Evolutionary conservation across 83 land plant species (phyloP).

Genomic region (Larix sibirica): DNA sequence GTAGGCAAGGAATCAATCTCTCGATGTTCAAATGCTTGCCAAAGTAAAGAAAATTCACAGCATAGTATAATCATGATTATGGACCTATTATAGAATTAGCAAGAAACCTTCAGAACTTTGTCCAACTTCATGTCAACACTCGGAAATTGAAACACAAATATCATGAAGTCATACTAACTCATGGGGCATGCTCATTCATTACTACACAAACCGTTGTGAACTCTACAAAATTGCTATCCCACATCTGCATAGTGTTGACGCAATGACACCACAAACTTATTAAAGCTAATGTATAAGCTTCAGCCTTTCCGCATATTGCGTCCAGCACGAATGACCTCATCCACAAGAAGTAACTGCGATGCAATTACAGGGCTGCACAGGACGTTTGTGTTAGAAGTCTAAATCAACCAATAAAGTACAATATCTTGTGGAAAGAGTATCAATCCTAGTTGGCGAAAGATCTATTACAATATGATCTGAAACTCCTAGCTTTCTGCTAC

Average conservation of each 20-base stretch:
- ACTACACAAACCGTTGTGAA: not conserved
- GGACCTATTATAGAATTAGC: no score
- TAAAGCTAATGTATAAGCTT: not conserved
- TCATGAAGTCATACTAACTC: not conserved
- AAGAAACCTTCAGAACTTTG: no score
- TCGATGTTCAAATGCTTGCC: no score
- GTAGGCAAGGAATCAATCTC: no score
- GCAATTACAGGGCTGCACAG: slow-evolving; percentile 92
- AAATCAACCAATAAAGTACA: slow-evolving; percentile 7
- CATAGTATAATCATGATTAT: no score
- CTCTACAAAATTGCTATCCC: slow-evolving; percentile 8
- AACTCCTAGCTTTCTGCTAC: not conserved
- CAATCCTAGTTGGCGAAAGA: not conserved
- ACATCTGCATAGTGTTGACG: no score
- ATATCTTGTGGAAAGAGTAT: not conserved
- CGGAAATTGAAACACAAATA: no score
- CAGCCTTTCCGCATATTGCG: slow-evolving; percentile 88
- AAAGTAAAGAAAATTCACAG: no score
- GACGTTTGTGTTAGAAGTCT: slow-evolving; percentile 4
- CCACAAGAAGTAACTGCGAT: slow-evolving; percentile 90
- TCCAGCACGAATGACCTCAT: slow-evolving; percentile 97
- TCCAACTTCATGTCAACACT: no score
- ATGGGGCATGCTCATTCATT: not conserved
- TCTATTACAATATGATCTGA: not conserved
- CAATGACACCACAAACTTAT: not conserved